Conservation (phyloP, 495 filamentous ascomycete species). For the Extremus antarcticus region DNA sequence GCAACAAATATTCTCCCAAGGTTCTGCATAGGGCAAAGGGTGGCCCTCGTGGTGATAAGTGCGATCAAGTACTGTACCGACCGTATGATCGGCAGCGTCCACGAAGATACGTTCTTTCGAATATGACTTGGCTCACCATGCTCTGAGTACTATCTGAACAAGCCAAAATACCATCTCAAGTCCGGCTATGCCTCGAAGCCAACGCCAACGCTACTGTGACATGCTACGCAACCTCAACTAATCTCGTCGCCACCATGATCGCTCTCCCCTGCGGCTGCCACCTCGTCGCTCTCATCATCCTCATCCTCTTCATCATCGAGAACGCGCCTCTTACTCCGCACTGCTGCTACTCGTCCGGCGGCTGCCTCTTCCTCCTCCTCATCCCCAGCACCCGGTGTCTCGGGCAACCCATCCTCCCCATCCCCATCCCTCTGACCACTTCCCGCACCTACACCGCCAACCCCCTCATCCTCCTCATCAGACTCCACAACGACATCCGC, state of each 20-base stretch:
- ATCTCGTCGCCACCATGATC: background rate
- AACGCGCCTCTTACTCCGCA: conserved; percentile 27
- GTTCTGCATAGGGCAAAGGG: too few relatives aligned
- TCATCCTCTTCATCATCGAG: conserved; percentile 33
- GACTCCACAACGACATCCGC: conserved; percentile 29
- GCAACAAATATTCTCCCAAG: too few relatives aligned
- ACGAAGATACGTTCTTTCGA: too few relatives aligned
- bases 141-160: too few relatives aligned
- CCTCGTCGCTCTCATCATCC: conserved; percentile 18
- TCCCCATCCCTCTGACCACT: conserved; percentile 5
- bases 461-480: conserved; percentile 24
- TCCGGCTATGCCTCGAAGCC: too few relatives aligned
- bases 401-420: background rate
- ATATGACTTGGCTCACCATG: too few relatives aligned
- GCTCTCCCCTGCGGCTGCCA: background rate
- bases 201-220: background rate
- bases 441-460: conserved; percentile 1
- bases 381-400: conserved; percentile 7
- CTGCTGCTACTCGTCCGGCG: background rate
- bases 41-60: too few relatives aligned
- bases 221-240: background rate
- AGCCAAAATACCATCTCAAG: too few relatives aligned
- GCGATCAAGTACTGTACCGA: too few relatives aligned
- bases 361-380: conserved; percentile 19
- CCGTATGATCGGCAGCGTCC: too few relatives aligned